A percentile compares a stretch with the other conserved stretches of the same genome.
These are phyloP conservation scores for Evernia prunastri DNA, from an alignment of 495 filamentous ascomycete species.

Conservation along the genomic window DNA sequence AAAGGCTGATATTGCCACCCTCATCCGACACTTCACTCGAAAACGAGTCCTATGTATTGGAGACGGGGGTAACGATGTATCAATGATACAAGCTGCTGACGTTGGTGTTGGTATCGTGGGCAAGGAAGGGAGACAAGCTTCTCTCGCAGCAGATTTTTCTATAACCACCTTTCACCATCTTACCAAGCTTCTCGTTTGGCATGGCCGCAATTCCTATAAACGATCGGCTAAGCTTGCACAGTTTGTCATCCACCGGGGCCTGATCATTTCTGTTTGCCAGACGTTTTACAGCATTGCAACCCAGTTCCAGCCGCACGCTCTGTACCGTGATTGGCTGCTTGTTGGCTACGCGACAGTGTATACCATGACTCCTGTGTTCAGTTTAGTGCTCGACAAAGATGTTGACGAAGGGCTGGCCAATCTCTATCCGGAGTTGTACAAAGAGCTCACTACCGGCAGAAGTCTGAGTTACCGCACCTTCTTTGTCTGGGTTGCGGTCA, in stretches of 20 bases:
- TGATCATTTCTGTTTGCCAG: constrained; percentile 92
- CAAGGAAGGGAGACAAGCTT: constrained; percentile 93
- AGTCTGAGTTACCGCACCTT: constrained; percentile 89
- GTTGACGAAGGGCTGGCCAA: constrained; percentile 90
- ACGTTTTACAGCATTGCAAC: constrained; percentile 94
- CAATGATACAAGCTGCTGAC: constrained; percentile 98
- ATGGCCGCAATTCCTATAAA: constrained; percentile 95
- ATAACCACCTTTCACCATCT: constrained; percentile 92
- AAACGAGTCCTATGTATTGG: constrained; percentile 96
- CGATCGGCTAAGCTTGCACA: constrained; percentile 91
- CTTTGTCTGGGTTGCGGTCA: constrained; percentile 93
- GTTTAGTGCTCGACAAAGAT: constrained; percentile 90
- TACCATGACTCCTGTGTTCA: constrained; percentile 90
- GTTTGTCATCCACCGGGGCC: constrained; percentile 95
- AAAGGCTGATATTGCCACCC: constrained; percentile 84
- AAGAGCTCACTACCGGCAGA: constrained; percentile 79
- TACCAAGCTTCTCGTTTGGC: constrained; percentile 97
- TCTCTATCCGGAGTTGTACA: constrained; percentile 95
- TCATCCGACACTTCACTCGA: constrained; percentile 87
- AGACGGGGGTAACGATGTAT: constrained; percentile 96
- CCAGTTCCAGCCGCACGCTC: constrained; percentile 82
- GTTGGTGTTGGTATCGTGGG: constrained; percentile 97
- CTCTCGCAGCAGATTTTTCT: constrained; percentile 90
- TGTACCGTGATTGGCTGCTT: constrained; percentile 96
- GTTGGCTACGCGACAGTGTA: constrained; percentile 97